phyloP scores from a whole-genome alignment of 176 grass and related monocot species.

The Phoenix roebelenii region DNA sequence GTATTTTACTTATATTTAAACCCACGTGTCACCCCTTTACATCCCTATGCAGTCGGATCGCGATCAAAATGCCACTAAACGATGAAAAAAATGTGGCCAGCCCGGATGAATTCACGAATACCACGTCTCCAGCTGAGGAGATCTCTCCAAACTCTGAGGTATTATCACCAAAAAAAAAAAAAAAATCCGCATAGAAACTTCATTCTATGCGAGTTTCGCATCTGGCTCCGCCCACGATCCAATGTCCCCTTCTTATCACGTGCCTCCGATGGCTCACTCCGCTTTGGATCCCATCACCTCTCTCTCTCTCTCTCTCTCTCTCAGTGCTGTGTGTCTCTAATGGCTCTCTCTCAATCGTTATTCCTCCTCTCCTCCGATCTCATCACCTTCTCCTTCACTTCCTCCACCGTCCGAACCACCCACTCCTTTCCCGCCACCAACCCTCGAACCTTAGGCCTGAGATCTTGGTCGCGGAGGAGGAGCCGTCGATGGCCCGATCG shows the following conservation, averaged over 20 bases:
- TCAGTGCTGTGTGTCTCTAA: not conserved
- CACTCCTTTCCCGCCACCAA: not conserved
- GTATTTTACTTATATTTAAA: too few species aligned
- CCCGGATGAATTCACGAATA: too few species aligned
- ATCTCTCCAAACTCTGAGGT: too few species aligned
- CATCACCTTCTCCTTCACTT: slow-evolving; percentile 8
- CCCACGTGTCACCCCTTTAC: too few species aligned
- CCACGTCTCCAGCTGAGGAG: too few species aligned
- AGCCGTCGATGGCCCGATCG: not conserved
- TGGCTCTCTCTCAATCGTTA: slow-evolving; percentile 7
- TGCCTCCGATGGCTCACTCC: not conserved
- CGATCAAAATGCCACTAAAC: too few species aligned
- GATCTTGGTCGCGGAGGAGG: not conserved
- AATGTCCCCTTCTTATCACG: slow-evolving; percentile 15
- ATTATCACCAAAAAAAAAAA: too few species aligned
- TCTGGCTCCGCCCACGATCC: slow-evolving; percentile 6
- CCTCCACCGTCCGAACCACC: slow-evolving; percentile 8
- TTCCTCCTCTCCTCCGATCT: slow-evolving; percentile 16
- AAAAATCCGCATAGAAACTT: too few species aligned
- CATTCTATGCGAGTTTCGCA: too few species aligned
- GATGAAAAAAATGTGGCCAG: too few species aligned
- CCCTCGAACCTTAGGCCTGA: not conserved
- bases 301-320: not conserved
- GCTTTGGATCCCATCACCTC: not conserved
- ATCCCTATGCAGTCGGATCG: too few species aligned